phyloP scores from a whole-genome alignment of 2,329 filamentous ascomycete species.

The Ophiostoma pallidulum region DNA sequence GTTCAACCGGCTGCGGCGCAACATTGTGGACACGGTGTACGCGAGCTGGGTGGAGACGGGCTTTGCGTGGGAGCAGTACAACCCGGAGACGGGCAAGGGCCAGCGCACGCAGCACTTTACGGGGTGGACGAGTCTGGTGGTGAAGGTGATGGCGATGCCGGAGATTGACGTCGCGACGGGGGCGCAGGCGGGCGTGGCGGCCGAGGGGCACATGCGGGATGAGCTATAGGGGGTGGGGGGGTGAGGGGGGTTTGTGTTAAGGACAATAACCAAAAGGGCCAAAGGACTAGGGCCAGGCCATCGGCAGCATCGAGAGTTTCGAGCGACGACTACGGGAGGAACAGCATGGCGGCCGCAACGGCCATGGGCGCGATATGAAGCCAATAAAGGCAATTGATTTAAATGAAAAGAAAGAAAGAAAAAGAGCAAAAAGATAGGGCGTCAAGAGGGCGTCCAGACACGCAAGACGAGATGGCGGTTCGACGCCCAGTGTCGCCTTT shows the following conservation, averaged over 20 bases:
- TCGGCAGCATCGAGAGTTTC: no score
- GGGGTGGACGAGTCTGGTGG: slow-evolving; percentile 96
- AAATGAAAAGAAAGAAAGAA: background rate
- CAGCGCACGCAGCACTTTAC: slow-evolving; percentile 97
- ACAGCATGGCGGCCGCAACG: no score
- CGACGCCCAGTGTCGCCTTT: no score
- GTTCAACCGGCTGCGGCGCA: slow-evolving; percentile 68
- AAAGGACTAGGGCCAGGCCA: no score
- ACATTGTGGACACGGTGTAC: slow-evolving; percentile 83
- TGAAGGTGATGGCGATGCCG: slow-evolving; percentile 95
- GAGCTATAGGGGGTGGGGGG: slow-evolving; percentile 32
- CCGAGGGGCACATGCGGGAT: slow-evolving; percentile 27
- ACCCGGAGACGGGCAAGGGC: slow-evolving; percentile 84
- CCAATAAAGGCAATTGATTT: no score
- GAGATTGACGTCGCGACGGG: slow-evolving; percentile 39
- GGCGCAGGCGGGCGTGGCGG: no score
- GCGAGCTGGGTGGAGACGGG: slow-evolving; percentile 81
- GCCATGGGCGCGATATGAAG: background rate
- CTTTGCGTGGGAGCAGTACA: slow-evolving; percentile 98
- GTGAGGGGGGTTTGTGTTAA: slow-evolving; percentile 20
- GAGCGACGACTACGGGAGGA: no score
- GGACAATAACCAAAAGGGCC: no score
- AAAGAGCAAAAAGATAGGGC: background rate
- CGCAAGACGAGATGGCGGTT: no score
- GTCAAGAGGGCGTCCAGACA: no score